These are phyloP conservation scores for Oryza glumipatula DNA, from an alignment of 176 grass and related monocot genomes.

Conservation along the genomic window DNA sequence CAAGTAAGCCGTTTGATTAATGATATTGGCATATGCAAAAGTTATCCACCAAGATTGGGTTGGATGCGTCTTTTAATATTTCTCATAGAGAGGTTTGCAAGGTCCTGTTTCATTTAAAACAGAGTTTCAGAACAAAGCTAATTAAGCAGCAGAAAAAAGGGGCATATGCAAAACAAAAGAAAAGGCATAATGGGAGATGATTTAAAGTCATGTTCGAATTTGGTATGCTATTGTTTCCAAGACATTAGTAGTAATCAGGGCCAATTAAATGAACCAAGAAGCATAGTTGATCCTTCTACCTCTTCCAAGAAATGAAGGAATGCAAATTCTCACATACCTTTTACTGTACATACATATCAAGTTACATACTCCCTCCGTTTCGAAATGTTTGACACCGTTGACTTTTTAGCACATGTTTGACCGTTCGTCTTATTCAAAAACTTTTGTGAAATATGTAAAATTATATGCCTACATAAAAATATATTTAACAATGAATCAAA, in stretches of 20 bases:
- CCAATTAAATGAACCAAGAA: background rate
- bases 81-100: background rate
- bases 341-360: slow-evolving; percentile 14
- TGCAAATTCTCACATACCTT: background rate
- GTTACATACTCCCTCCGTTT: no score
- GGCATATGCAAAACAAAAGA: background rate
- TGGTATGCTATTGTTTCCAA: background rate
- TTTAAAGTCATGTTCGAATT: background rate
- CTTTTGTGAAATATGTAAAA: no score
- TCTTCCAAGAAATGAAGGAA: background rate
- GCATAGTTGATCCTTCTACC: background rate
- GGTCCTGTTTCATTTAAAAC: background rate
- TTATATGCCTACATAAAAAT: no score
- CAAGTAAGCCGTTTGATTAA: background rate
- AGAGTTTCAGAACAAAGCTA: slow-evolving; percentile 1
- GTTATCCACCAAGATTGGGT: background rate
- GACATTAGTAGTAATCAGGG: background rate
- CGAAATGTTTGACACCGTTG: no score
- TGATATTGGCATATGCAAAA: background rate
- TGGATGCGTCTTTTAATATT: background rate
- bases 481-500: no score
- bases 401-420: no score
- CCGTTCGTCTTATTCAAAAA: no score
- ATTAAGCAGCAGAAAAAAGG: slow-evolving; percentile 1
- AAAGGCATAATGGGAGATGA: background rate